Base-by-base conservation (phyloP, 345 rosid genomes). In the Jatropha curcas region DNA sequence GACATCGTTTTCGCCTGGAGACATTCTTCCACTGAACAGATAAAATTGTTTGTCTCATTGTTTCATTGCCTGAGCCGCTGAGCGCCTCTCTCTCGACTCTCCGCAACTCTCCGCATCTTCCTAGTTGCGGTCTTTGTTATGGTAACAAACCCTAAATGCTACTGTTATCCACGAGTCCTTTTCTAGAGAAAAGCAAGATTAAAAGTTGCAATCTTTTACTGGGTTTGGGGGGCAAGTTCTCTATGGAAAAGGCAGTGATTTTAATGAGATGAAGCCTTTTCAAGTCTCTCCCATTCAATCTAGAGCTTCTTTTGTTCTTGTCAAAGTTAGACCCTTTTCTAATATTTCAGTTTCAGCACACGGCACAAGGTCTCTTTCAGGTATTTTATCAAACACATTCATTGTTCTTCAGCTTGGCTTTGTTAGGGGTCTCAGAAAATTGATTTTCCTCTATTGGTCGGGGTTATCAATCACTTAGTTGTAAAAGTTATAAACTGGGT, bases 251-350 rank as follows among this genome's bases (percentile, higher is more conserved):
- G 35, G 30, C 50, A 11, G 12, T 60, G 69, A 7, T 39, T 41
- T 31, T 24, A 31, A 28, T 52, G 17, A 45, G 52, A 68, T 73
- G 78, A 78, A 73, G 67, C 66, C 33, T 41, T 51, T 65, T 62
- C 70, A 66, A 43, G 39, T 48, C 10, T 41, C 65, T 35, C 60
- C 61, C 22, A 24, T 45, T 14, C 75, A 41, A 45, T 33, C 74
- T 17, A 65, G 72, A 53, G 56, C 31, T 17, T 65, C 43, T 10
- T 33, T 20, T 52, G 24, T 58, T 56, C 30, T 51, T 6, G 57
- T 41, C 25, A 30, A 20, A 51, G 55, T 22, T 43, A 56, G 22
- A 34, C 48, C 61, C 52, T 64, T 51, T 43, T 57, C 58, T 13
- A 1, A 55, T 73, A 30, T 50, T 50, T 45, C 72, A 2, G 37